Evolutionary conservation across 1,284 basidiomycete species (phyloP).

Genomic region (Ceratobasidium sp.): DNA sequence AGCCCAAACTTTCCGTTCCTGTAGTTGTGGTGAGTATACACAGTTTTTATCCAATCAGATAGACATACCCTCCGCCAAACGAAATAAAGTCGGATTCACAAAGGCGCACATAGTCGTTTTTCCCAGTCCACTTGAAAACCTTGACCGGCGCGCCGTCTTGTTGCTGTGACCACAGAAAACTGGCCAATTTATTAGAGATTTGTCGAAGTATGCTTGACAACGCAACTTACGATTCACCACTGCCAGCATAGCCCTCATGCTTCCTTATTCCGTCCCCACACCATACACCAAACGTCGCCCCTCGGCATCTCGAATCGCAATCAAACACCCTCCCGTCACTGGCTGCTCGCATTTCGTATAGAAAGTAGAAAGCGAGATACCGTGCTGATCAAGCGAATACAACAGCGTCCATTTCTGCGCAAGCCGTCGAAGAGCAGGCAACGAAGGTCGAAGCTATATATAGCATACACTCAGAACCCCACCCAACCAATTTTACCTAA

Average conservation of each 20-base stretch:
- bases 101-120: constrained; percentile 89
- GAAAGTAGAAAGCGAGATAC: constrained; percentile 89
- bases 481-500: not conserved
- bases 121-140: constrained; percentile 87
- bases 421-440: constrained; percentile 86
- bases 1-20: constrained; percentile 89
- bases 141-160: constrained; percentile 54
- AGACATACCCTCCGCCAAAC: constrained; percentile 88
- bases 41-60: too few species aligned
- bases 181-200: constrained; percentile 49
- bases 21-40: too few species aligned
- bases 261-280: constrained; percentile 72
- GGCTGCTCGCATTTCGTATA: constrained; percentile 67
- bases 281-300: constrained; percentile 75
- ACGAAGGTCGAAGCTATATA: constrained; percentile 68
- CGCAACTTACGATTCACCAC: constrained; percentile 78
- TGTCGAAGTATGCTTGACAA: too few species aligned
- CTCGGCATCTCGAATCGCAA: constrained; percentile 44
- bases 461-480: constrained; percentile 1
- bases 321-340: constrained; percentile 48
- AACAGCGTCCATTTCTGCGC: constrained; percentile 83
- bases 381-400: constrained; percentile 95
- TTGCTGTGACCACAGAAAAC: constrained; percentile 74
- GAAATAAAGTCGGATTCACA: constrained; percentile 83
- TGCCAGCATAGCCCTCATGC: constrained; percentile 73